Percentiles rank a stretch among this genome's conserved stretches.
phyloP scores from a whole-genome alignment of 73 alveolate species.

The Paramecium pentaurelia region DNA sequence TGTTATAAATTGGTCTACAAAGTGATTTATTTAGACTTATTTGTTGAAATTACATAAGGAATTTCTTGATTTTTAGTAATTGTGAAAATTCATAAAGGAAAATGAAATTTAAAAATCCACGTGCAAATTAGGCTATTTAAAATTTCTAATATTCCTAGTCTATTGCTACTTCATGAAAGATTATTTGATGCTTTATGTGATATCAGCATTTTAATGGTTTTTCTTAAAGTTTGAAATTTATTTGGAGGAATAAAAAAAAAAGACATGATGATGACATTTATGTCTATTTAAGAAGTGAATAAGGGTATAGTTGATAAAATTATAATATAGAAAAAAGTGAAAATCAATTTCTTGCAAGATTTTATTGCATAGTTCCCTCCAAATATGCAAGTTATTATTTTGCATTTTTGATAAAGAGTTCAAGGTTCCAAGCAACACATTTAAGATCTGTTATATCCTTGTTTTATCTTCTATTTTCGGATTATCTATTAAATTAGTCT shows the following conservation, averaged over 20 bases:
- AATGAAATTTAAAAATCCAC: not conserved
- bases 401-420: not conserved
- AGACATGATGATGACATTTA: not conserved
- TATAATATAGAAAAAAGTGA: not conserved
- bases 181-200: not conserved
- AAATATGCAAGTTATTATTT: not conserved
- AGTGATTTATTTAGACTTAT: not conserved
- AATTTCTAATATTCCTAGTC: not conserved
- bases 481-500: not conserved
- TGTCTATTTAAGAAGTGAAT: not conserved
- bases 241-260: not conserved
- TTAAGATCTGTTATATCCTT: not conserved
- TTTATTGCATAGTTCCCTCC: slow-evolving; percentile 10
- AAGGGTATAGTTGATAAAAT: not conserved
- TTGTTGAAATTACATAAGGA: not conserved
- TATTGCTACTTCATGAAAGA: not conserved
- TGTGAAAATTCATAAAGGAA: not conserved
- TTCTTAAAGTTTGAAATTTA: not conserved
- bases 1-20: not conserved
- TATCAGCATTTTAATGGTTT: not conserved
- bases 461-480: not conserved
- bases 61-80: not conserved
- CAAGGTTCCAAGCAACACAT: slow-evolving; percentile 13
- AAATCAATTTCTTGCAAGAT: not conserved
- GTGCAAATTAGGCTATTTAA: not conserved